phyloP scores from a whole-genome alignment of 2,329 filamentous ascomycete species.

The Penicillium polonicum region DNA sequence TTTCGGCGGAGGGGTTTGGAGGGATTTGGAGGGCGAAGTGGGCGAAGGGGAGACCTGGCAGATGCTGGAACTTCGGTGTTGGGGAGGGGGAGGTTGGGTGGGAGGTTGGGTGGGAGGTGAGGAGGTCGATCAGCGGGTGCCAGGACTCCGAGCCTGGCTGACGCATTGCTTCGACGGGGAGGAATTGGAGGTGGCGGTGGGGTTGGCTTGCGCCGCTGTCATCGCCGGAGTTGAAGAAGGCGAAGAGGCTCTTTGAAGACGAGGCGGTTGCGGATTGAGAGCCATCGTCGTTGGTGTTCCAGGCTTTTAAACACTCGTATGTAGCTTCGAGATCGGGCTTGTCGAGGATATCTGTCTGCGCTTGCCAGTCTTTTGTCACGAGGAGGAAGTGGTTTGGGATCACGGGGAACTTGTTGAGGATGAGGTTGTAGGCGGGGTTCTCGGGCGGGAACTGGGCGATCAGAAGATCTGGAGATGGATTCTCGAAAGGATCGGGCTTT shows the following conservation, averaged over 20 bases:
- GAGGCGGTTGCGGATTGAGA: not conserved
- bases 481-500: slow-evolving; percentile 47
- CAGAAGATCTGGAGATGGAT: slow-evolving; percentile 44
- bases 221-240: slow-evolving; percentile 52
- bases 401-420: slow-evolving; percentile 51
- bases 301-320: slow-evolving; percentile 44
- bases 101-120: slow-evolving; percentile 16
- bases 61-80: slow-evolving; percentile 23
- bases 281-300: slow-evolving; percentile 27
- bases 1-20: slow-evolving; percentile 39
- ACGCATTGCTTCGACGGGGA: slow-evolving; percentile 48
- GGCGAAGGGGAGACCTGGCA: slow-evolving; percentile 48
- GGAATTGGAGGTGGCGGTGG: slow-evolving; percentile 50
- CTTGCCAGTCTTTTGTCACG: slow-evolving; percentile 45
- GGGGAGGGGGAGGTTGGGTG: slow-evolving; percentile 10
- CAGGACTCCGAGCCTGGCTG: slow-evolving; percentile 40
- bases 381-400: slow-evolving; percentile 52
- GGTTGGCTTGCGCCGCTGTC: slow-evolving; percentile 51
- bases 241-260: slow-evolving; percentile 39
- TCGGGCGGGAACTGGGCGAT: slow-evolving; percentile 40
- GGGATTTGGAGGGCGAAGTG: slow-evolving; percentile 49
- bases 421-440: slow-evolving; percentile 40
- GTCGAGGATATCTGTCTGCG: slow-evolving; percentile 47
- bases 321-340: slow-evolving; percentile 43
- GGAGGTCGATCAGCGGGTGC: slow-evolving; percentile 50